Percentiles rank a stretch among this genome's conserved stretches.
phyloP scores from a whole-genome alignment of 2,329 filamentous ascomycete species.

The Verticillium albo-atrum region DNA sequence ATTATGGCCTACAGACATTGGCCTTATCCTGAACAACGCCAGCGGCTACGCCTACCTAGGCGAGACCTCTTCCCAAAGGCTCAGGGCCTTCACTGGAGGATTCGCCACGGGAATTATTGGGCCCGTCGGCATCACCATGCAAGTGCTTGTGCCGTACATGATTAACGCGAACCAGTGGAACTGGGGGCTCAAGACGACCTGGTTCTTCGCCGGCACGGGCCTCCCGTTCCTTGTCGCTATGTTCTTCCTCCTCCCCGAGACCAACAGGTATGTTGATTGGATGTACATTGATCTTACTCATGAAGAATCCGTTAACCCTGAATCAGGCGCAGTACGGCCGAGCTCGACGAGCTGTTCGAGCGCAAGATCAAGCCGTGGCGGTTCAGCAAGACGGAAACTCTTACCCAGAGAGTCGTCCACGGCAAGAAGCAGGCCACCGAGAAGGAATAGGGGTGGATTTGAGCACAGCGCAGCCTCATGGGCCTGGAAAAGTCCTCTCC shows the following conservation, averaged over 20 bases:
- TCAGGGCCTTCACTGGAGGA: conserved; percentile 25
- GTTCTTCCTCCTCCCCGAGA: conserved; percentile 12
- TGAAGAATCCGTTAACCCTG: neutral
- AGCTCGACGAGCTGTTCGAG: conserved; percentile 20
- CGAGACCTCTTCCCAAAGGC: conserved; percentile 29
- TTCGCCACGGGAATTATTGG: conserved; percentile 17
- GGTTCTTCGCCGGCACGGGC: conserved; percentile 21
- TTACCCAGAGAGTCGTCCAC: conserved; percentile 6
- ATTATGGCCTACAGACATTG: no score
- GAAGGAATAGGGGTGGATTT: no score
- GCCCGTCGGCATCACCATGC: conserved; percentile 6
- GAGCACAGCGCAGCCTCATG: no score
- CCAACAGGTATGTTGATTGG: conserved; percentile 7
- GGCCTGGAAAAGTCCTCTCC: no score
- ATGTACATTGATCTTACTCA: no score
- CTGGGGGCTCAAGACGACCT: conserved; percentile 25
- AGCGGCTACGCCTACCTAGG: conserved; percentile 23
- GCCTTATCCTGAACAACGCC: conserved; percentile 6
- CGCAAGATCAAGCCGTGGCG: conserved; percentile 20
- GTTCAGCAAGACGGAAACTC: conserved; percentile 12
- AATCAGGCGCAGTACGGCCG: conserved; percentile 15
- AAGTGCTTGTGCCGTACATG: conserved; percentile 23
- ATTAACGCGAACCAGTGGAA: conserved; percentile 23
- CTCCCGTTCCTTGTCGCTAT: conserved; percentile 22
- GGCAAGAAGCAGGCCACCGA: no score